Evolutionary conservation across 306 rosid genomes (phyloP).

Genomic region (Gynostemma pentaphyllum): DNA sequence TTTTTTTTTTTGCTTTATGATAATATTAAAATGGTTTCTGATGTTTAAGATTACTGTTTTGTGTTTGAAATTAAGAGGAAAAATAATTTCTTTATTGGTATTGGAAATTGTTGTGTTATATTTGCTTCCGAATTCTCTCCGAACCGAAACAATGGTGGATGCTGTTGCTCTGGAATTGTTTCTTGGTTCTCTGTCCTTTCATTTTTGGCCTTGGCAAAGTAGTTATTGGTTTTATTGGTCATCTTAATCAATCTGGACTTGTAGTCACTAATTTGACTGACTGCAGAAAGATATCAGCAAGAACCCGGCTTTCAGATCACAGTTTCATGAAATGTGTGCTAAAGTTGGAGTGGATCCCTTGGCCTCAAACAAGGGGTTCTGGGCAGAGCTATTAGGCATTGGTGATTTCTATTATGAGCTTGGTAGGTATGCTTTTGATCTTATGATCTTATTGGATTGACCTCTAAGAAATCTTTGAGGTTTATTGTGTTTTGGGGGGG

Average conservation of each 20-base stretch:
- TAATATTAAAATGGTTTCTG: not conserved
- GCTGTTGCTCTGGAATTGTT: not conserved
- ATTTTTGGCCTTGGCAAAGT: constrained; percentile 1
- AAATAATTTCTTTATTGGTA: not conserved
- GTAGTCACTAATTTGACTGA: not conserved
- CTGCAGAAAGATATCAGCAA: constrained; percentile 88
- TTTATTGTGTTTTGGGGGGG: not conserved
- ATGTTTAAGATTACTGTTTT: not conserved
- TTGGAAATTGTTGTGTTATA: not conserved
- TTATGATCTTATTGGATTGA: constrained; percentile 7
- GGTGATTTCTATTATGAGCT: constrained; percentile 96
- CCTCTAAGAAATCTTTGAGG: not conserved
- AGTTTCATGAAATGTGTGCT: constrained; percentile 94
- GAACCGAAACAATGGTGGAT: not conserved
- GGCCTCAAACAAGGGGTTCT: constrained; percentile 93
- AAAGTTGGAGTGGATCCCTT: constrained; percentile 97
- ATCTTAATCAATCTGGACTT: not conserved
- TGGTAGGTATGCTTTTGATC: constrained; percentile 57
- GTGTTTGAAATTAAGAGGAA: not conserved
- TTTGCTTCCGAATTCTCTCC: not conserved
- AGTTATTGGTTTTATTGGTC: not conserved
- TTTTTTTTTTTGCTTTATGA: not conserved
- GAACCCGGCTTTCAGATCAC: constrained; percentile 97
- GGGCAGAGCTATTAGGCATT: constrained; percentile 95
- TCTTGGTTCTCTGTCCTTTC: not conserved